Evolutionary conservation across 805 yeast genomes (phyloP), one percentile per base, ranked within the genome.

Genomic region (Tetrapisispora arboricola): DNA sequence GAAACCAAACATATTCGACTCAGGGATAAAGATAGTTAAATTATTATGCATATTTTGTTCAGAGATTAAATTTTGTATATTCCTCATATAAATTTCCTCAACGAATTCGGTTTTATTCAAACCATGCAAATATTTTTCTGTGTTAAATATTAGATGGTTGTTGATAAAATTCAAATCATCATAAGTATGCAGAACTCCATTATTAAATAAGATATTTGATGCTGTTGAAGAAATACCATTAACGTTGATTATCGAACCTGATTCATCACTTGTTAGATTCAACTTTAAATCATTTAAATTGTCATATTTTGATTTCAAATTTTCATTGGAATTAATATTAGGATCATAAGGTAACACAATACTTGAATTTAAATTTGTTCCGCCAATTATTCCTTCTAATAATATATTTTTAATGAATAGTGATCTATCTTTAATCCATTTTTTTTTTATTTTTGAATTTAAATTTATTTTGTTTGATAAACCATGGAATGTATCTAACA

Each of bases 21-120:
- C 55, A 1, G 74, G 67, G 7, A 85, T 66, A 41, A 88, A 73
- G 1, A 88, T 65, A 0, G 94, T 81, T 52, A 78, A 82, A 21
- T 71, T 64, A 0, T 59, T 25, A 0, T 67, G 55, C 13, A 19
- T 12, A 4, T 43, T 36, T 2, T 62, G 50, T 26, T 80, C 77
- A 41, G 78, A 80, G 15, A 88, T 72, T 36, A 84, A 59, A 33
- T 70, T 46, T 2, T 66, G 60, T 16, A 85, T 59, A 11, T 72
- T 70, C 43, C 87, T 72, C 40, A 84, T 73, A 33, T 74, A 66
- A 13, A 85, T 49, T 50, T 85, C 94, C n/a, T 72, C 70, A 6
- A 84, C 88, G 55, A 84, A 77, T 21, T 67, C 67, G 2, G 79
- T 66, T 38, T 76, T 77, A 44, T 77, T 71, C 33, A 78, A 55